Percentiles rank a stretch among this genome's conserved stretches.
Conservation (phyloP, 768 basidiomycete genomes). For the Hydnum rufescens region DNA sequence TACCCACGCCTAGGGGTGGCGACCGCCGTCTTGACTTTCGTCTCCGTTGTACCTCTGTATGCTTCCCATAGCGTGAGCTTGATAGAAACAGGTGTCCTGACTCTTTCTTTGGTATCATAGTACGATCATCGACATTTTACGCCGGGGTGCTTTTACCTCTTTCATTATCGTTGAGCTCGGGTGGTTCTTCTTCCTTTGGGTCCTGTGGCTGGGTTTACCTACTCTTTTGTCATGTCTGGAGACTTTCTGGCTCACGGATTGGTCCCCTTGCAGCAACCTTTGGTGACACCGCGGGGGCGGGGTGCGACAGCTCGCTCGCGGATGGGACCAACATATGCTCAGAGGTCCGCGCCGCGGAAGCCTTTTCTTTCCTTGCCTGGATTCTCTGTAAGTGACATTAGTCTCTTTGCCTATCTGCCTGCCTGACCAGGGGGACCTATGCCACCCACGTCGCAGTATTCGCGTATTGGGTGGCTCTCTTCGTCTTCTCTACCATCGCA, state of each 20-base stretch:
- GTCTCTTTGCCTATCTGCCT: neutral
- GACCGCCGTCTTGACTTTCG: neutral
- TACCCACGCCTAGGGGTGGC: neutral
- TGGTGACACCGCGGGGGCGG: neutral
- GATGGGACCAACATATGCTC: neutral
- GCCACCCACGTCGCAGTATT: conserved; percentile 12
- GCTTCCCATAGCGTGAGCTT: neutral
- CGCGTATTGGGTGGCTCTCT: conserved; percentile 18
- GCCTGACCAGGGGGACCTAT: conserved; percentile 13
- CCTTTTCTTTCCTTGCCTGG: conserved; percentile 7
- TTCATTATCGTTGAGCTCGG: conserved; percentile 16
- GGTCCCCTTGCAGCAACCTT: neutral
- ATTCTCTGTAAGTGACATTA: conserved; percentile 3
- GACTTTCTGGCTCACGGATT: neutral
- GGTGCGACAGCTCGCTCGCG: neutral
- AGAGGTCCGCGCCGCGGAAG: conserved; percentile 1
- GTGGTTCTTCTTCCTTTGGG: conserved; percentile 15
- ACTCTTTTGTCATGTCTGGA: neutral
- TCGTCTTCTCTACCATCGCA: conserved; percentile 18
- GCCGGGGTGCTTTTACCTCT: conserved; percentile 17
- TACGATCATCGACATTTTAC: conserved; percentile 14
- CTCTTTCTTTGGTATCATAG: conserved; percentile 8
- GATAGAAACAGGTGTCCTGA: neutral
- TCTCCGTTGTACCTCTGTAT: neutral
- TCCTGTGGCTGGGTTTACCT: conserved; percentile 17